Evolutionary conservation across 2,329 filamentous ascomycete species (phyloP).

Genomic region (Phoma sp.): DNA sequence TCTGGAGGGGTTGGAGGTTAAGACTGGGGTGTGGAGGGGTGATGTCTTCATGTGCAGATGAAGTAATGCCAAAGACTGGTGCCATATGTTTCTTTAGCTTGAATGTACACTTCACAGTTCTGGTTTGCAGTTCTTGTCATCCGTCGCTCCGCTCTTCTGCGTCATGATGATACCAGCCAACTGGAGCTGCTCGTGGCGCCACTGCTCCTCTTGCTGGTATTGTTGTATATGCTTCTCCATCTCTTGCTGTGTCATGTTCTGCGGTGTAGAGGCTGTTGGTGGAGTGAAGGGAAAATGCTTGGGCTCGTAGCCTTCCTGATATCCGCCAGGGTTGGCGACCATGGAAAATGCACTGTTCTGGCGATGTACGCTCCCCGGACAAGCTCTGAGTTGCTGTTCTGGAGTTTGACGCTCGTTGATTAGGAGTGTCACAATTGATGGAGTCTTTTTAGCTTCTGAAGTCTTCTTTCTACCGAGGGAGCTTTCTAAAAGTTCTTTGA

Average conservation of each 20-base stretch:
- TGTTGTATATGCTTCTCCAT: too few relatives aligned
- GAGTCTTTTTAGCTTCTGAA: neutral
- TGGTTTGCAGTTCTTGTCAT: neutral
- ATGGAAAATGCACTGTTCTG: neutral
- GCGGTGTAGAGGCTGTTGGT: too few relatives aligned
- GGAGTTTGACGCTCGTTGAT: neutral
- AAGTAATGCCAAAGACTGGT: neutral
- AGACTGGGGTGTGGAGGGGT: conserved; percentile 4
- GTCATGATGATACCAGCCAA: neutral
- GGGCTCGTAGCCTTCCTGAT: too few relatives aligned
- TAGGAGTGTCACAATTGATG: neutral
- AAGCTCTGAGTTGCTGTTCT: neutral
- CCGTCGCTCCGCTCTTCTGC: neutral
- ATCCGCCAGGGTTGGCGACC: neutral
- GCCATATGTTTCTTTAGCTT: neutral
- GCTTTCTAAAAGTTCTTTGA: neutral
- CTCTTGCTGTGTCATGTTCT: too few relatives aligned
- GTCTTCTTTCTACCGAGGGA: neutral
- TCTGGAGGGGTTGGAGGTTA: neutral
- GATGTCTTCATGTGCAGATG: conserved; percentile 3
- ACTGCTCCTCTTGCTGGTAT: too few relatives aligned
- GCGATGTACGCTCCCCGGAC: neutral
- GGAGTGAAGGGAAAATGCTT: too few relatives aligned
- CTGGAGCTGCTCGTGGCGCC: neutral
- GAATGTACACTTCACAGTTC: neutral